Base-by-base conservation (phyloP, 441 rosid species). In the Erysimum cheiri region DNA sequence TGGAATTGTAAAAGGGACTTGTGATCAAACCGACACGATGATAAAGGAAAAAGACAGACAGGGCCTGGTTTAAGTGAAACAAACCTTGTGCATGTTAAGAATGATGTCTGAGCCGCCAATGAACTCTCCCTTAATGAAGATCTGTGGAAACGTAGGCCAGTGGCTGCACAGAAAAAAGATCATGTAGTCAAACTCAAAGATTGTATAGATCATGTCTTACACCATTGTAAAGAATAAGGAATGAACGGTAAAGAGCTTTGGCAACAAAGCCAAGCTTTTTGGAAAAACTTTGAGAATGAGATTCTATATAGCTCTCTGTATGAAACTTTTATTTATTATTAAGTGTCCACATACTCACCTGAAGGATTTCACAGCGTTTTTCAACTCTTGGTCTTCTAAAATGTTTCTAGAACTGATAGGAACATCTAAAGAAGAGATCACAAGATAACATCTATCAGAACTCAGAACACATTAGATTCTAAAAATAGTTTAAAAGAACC, bases 131-230 rank as follows among this genome's bases (percentile, higher is more conserved):
- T 85, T 92, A 41, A 94, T 85, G 75, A 94, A 92, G 73, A 94
- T 80, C 75, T 92, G 97, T 1, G 99, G 98, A 79, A 92, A 94
- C 37, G 99, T 92, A 5, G 99, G 98, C 98, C 99, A 94, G 60
- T 80, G 76, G 85, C 99, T 94, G 85, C 83, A 81, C n/a, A 72
- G n/a, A 64, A 19, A 40, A 28, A 43, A 50, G 11, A 48, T 26
- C 46, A 37, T 22, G 6, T 40, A 15, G 36, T n/a, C n/a, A n/a
- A n/a, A n/a, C n/a, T 28, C 37, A 10, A 17, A 52, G 9, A n/a
- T 49, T 3, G 17, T 9, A 19, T 11, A 43, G 6, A 64, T 28
- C 26, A 46, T 29, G 0, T 0, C 1, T 22, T 43, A 43, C 19
- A 2, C 36, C 7, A 33, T 33, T 0, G 40, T 10, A 24, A 31